phyloP scores from a whole-genome alignment of 225 moss, liverwort and hornwort species.

The Climacium dendroides region DNA sequence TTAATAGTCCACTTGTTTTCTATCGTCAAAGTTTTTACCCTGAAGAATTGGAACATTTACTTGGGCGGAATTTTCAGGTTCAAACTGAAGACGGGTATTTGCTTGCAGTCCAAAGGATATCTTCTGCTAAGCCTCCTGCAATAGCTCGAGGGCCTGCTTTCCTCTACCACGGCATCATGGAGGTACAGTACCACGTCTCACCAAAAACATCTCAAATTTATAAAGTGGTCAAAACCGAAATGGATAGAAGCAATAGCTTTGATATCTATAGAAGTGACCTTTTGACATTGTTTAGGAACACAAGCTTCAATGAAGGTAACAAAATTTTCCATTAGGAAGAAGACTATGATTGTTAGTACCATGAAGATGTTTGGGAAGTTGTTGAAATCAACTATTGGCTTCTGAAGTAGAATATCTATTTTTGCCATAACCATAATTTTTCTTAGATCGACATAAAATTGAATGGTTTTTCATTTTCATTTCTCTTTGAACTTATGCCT shows the following conservation, averaged over 20 bases:
- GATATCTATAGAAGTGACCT: background rate
- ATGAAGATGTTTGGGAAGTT: background rate
- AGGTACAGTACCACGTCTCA: constrained; percentile 4
- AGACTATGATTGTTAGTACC: background rate
- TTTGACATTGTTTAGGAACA: background rate
- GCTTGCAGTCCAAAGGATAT: constrained; percentile 65
- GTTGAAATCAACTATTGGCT: background rate
- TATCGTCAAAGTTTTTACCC: background rate
- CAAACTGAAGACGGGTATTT: constrained; percentile 69
- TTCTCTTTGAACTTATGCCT: background rate
- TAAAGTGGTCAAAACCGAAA: background rate
- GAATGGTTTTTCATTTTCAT: background rate
- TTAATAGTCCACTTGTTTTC: background rate
- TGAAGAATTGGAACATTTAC: no score
- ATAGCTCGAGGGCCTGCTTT: constrained; percentile 48
- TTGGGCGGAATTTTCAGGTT: constrained; percentile 25
- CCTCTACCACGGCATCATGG: constrained; percentile 72
- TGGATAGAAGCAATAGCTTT: background rate
- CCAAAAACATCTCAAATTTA: background rate
- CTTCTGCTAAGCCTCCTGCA: background rate
- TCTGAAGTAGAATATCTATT: background rate
- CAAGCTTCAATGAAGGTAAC: background rate
- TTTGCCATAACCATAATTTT: background rate
- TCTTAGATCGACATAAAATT: background rate
- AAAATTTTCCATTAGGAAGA: no score